These are phyloP conservation scores for Penicillium salamii DNA, from an alignment of 495 filamentous ascomycete species.

Conservation along the genomic window DNA sequence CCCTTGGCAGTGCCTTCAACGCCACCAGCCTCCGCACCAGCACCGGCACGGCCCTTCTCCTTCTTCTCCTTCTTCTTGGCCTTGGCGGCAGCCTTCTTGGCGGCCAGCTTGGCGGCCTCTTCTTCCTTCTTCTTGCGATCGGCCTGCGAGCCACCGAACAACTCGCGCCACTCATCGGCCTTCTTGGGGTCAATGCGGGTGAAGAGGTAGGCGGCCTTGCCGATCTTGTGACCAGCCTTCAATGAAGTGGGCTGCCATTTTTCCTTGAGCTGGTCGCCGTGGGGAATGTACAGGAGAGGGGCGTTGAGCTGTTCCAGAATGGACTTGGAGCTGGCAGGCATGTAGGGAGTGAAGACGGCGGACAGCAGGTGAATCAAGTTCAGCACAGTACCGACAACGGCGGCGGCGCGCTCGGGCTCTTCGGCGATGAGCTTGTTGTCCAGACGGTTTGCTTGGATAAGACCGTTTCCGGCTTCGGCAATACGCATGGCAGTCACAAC, in stretches of 20 bases:
- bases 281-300: constrained; percentile 62
- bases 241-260: constrained; percentile 61
- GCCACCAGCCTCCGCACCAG: constrained; percentile 10
- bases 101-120: constrained; percentile 55
- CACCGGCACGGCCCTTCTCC: constrained; percentile 33
- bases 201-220: constrained; percentile 81
- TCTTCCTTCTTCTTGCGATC: constrained; percentile 61
- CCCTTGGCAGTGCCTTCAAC: constrained; percentile 38
- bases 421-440: constrained; percentile 76
- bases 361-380: constrained; percentile 81
- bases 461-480: constrained; percentile 69
- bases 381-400: constrained; percentile 77
- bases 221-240: constrained; percentile 73
- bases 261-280: constrained; percentile 37
- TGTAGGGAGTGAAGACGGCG: constrained; percentile 73
- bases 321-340: constrained; percentile 72
- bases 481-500: constrained; percentile 69
- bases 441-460: constrained; percentile 77
- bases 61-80: constrained; percentile 60
- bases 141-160: constrained; percentile 75
- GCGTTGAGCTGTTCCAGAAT: constrained; percentile 74
- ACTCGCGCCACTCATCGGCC: constrained; percentile 75
- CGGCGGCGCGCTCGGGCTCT: constrained; percentile 67
- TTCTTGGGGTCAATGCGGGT: constrained; percentile 78
- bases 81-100: constrained; percentile 55